phyloP scores from a whole-genome alignment of 2,329 filamentous ascomycete species.

The Colletotrichum chrysophilum region DNA sequence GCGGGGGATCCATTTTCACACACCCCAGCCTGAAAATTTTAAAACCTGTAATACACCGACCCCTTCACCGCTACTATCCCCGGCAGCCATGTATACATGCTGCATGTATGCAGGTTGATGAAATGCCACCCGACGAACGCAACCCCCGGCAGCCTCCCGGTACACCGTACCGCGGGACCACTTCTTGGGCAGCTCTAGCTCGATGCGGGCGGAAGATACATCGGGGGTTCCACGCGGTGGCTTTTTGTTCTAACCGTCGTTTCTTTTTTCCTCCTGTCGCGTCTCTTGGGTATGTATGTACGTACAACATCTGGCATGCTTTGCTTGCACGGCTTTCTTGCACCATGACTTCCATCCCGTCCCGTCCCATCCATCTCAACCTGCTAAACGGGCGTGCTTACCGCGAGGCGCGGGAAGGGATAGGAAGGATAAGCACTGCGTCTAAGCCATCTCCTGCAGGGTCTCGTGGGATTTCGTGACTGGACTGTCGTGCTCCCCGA shows the following conservation, averaged over 20 bases:
- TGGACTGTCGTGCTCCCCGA: not conserved
- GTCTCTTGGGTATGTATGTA: not conserved
- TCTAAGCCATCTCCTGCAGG: not conserved
- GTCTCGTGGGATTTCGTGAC: conserved; percentile 8
- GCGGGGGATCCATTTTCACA: not conserved
- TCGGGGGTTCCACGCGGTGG: not conserved
- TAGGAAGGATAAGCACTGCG: conserved; percentile 1
- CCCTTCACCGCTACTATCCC: conserved; percentile 17
- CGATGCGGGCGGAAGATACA: not conserved
- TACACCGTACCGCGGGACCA: conserved; percentile 8
- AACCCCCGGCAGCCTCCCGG: conserved; percentile 1
- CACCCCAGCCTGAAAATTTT: not conserved
- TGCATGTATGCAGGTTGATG: conserved; percentile 1
- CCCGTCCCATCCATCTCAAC: not conserved
- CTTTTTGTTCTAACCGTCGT: not conserved
- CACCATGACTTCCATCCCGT: not conserved
- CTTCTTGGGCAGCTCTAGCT: conserved; percentile 12
- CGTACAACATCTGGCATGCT: not conserved
- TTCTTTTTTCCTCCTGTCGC: not conserved
- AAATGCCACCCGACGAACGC: not conserved
- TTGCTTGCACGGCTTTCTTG: not conserved
- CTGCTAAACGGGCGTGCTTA: not conserved
- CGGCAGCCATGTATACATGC: not conserved
- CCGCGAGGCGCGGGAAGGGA: not conserved
- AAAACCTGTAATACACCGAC: conserved; percentile 13